Conservation (phyloP, 306 rosid species). For the Inga oerstediana region DNA sequence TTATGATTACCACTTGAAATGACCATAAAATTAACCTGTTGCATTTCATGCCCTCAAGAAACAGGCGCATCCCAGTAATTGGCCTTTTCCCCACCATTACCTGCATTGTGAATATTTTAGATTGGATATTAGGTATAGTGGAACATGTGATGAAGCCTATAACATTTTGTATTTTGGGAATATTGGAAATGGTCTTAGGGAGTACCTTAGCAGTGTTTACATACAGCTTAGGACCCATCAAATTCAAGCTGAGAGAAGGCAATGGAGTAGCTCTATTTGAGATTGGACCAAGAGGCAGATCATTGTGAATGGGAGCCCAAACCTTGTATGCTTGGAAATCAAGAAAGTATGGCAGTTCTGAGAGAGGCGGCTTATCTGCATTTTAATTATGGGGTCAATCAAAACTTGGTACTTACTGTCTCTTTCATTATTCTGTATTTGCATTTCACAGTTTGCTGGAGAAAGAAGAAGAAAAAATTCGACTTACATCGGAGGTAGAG, state of each 20-base stretch:
- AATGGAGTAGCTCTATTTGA: constrained; percentile 54
- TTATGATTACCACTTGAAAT: background rate
- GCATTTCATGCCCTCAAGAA: constrained; percentile 91
- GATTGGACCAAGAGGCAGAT: constrained; percentile 67
- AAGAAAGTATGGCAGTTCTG: constrained; percentile 81
- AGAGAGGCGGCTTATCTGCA: constrained; percentile 86
- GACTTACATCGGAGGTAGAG: constrained; percentile 90
- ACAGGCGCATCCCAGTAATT: constrained; percentile 83
- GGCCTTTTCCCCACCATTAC: constrained; percentile 75
- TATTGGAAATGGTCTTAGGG: background rate
- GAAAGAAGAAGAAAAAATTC: background rate
- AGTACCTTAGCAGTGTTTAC: constrained; percentile 67
- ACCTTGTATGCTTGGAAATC: constrained; percentile 77
- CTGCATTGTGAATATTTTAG: constrained; percentile 31
- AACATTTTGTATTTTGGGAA: background rate
- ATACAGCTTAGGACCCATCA: constrained; percentile 84
- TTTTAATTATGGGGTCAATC: background rate
- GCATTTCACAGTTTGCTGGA: background rate
- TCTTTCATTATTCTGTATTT: background rate
- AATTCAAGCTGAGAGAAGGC: constrained; percentile 64
- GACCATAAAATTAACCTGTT: constrained; percentile 55
- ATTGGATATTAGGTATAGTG: background rate
- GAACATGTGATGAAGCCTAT: background rate
- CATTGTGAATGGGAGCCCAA: constrained; percentile 93
- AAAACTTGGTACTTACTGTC: background rate